phyloP scores from a whole-genome alignment of 768 basidiomycete species.

The Tephrocybe sp. region DNA sequence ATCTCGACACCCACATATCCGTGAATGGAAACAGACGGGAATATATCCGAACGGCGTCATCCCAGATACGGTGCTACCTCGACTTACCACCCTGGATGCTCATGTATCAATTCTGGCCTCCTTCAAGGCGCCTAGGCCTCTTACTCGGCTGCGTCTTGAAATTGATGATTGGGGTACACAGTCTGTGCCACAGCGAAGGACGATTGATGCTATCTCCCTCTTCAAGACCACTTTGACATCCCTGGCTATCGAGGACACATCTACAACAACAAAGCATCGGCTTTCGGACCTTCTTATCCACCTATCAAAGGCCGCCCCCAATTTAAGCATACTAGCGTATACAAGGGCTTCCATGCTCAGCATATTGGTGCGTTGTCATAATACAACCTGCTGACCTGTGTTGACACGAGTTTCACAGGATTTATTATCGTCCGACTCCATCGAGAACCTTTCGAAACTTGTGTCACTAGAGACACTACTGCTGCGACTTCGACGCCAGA shows the following conservation, averaged over 20 bases:
- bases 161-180: slow-evolving; percentile 6
- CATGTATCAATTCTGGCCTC: slow-evolving; percentile 13
- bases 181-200: slow-evolving; percentile 1
- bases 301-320: slow-evolving; percentile 2
- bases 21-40: slow-evolving; percentile 19
- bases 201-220: slow-evolving; percentile 10
- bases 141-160: slow-evolving; percentile 11
- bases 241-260: slow-evolving; percentile 12
- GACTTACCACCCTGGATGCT: slow-evolving; percentile 13
- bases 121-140: slow-evolving; percentile 12
- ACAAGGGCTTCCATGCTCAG: background rate
- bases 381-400: background rate
- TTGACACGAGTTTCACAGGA: slow-evolving; percentile 2
- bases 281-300: slow-evolving; percentile 4
- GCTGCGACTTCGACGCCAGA: background rate
- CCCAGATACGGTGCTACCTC: slow-evolving; percentile 12
- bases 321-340: slow-evolving; percentile 5
- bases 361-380: background rate
- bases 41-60: slow-evolving; percentile 5
- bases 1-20: slow-evolving; percentile 11
- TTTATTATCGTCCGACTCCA: background rate
- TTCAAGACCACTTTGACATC: slow-evolving; percentile 14
- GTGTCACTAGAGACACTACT: slow-evolving; percentile 7
- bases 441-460: slow-evolving; percentile 11
- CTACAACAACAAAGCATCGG: background rate